Conservation (phyloP, 805 yeast genomes). For the Nakazawaea wickerhamii region DNA sequence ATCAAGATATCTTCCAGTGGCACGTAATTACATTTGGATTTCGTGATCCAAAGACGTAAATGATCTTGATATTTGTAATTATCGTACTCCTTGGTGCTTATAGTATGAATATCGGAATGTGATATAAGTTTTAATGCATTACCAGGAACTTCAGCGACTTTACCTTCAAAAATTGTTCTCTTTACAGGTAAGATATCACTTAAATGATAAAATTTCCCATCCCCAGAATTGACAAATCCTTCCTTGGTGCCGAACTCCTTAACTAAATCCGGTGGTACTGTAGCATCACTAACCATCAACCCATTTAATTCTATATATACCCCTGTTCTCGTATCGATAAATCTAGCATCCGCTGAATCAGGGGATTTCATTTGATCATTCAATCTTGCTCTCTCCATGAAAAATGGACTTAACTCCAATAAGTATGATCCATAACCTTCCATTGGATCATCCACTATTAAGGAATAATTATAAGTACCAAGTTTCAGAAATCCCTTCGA, state of each 20-base stretch:
- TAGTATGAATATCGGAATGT: constrained; percentile 19
- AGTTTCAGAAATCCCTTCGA: constrained; percentile 39
- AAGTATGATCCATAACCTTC: constrained; percentile 40
- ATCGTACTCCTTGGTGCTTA: constrained; percentile 18
- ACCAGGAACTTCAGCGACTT: constrained; percentile 25
- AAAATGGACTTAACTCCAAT: constrained; percentile 44
- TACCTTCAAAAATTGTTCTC: constrained; percentile 26
- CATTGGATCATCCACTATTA: constrained; percentile 38
- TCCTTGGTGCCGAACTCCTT: constrained; percentile 13
- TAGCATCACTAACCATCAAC: constrained; percentile 25
- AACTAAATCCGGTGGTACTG: constrained; percentile 15
- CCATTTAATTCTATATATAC: constrained; percentile 56
- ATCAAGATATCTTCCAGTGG: constrained; percentile 33
- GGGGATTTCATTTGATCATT: constrained; percentile 42
- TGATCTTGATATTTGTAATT: constrained; percentile 29
- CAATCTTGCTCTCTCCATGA: constrained; percentile 40
- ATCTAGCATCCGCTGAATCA: constrained; percentile 44
- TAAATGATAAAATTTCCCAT: constrained; percentile 26
- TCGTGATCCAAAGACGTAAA: constrained; percentile 32
- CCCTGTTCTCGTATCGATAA: constrained; percentile 57
- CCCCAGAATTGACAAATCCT: constrained; percentile 30
- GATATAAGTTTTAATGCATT: constrained; percentile 19
- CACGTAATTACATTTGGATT: constrained; percentile 31
- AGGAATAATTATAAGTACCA: constrained; percentile 42
- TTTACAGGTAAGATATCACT: constrained; percentile 22